Base-by-base conservation (phyloP, 768 basidiomycete species). In the Naematelia encephala region DNA sequence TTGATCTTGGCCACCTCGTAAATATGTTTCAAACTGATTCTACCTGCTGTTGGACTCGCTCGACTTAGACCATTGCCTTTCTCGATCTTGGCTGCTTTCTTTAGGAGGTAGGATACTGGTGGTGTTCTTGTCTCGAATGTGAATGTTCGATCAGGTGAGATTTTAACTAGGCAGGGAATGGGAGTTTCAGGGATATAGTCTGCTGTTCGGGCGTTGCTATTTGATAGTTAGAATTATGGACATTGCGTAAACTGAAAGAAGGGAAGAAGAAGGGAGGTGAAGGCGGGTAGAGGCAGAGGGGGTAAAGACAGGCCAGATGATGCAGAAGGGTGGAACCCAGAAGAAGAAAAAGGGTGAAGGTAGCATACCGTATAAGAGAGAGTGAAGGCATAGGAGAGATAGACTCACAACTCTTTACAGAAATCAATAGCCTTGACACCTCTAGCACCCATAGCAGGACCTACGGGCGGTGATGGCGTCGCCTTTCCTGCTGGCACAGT, bases 341-440 rank as follows among this genome's bases (percentile, higher is more conserved):
- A n/a, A 26, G 21, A 47, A 21, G 46, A 47, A 47, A 19, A 26
- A 47, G 5, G 46, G 25, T 47, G 46, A 8, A 19, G 25, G 46
- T 11, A 47, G n/a, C n/a, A 47, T 21, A 21, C 46, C 10, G 5
- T 8, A 21, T 8, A 21, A 47, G 8, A 21, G n/a, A 19, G 19
- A 47, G 21, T 11, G 19, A 21, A 19, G 25, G 10, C n/a, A 21
- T 47, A 21, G 46, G 11, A 21, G 46, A 10, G 25, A 47, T 13
- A 3, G 5, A 72, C 75, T 62, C 49, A 75, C 76, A 98, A 99
- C 77, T 98, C 92, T 78, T 97, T 99, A 82, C 92, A 96, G 75
- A 99, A 99, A 80, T 99, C 96, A 89, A 98, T 98, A 25, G 92
- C 91, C 80, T 96, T 97, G 67, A 99, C 93, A 69, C 96, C 96